Evolutionary conservation across 2,329 filamentous ascomycete genomes (phyloP).

Genomic region (Endoconidiophora laricicola): DNA sequence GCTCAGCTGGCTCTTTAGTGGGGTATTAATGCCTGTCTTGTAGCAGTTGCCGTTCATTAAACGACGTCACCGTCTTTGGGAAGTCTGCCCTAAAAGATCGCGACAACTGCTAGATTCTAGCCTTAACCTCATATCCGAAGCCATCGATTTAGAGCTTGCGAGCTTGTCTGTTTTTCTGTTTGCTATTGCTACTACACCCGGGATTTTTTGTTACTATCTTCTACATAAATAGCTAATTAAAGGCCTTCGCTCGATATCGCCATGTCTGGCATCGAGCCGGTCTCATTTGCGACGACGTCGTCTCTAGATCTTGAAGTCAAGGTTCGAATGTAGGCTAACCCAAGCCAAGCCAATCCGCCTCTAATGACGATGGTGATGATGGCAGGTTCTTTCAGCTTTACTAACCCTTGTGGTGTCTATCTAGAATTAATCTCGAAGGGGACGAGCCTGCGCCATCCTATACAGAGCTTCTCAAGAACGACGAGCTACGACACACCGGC

Average conservation of each 20-base stretch:
- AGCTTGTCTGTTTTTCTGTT: not conserved
- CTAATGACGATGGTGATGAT: not conserved
- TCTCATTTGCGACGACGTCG: constrained; percentile 85
- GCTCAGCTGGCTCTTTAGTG: too few species aligned
- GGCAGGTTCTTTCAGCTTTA: not conserved
- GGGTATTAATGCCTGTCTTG: too few species aligned
- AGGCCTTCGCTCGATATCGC: too few species aligned
- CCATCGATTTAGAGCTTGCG: not conserved
- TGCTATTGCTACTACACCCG: not conserved
- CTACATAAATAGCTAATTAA: too few species aligned
- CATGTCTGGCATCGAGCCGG: constrained; percentile 58
- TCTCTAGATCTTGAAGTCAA: constrained; percentile 59
- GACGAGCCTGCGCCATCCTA: constrained; percentile 25
- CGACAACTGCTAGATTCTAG: not conserved
- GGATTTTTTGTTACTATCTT: not conserved
- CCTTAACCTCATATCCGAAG: not conserved
- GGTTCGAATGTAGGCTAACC: constrained; percentile 41
- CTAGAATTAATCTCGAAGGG: constrained; percentile 31
- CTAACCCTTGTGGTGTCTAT: not conserved
- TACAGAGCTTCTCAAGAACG: constrained; percentile 60
- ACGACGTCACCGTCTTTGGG: constrained; percentile 6
- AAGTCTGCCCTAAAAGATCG: not conserved
- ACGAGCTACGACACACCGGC: constrained; percentile 71
- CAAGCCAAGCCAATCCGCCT: not conserved
- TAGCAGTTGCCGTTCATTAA: not conserved